Evolutionary conservation across 2,329 filamentous ascomycete genomes (phyloP), one percentile per base, ranked within the genome.

Genomic region (Neopestalotiopsis sp.): DNA sequence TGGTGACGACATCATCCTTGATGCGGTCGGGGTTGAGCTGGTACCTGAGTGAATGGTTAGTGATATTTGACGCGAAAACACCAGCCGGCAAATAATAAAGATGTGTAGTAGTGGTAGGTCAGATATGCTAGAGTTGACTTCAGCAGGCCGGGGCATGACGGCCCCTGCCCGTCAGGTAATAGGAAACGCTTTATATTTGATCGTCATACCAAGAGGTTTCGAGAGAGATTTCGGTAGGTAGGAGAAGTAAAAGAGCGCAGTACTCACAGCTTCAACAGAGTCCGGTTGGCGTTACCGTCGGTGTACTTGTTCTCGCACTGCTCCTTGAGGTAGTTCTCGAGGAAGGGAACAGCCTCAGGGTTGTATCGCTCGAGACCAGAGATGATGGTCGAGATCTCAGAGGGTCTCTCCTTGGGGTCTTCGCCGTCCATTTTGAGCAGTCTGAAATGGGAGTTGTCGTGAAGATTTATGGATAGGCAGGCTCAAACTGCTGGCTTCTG

Each of bases 21-120:
- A 95, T 91, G 76, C 97, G 94, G 87, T 98, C 95, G 66, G 96
- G 96, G 90, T 99, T 99, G 86, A 99, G 97, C 86, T 99, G 97
- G 89, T 99, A 99, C 74, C 96, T 99, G 76, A 71, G 17, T 4
- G 10, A n/a, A 10, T 28, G 38, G 62, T 65, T 24, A 65, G 62
- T n/a, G 12, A 30, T 20, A 6, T 12, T 24, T 13, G 20, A 30
- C 12, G 13, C 38, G 42, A 2, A 56, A 32, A 40, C 20, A 28
- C n/a, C 61, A n/a, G 42, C 17, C n/a, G 6, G 62, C 42, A 65
- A 24, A 53, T 34, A 34, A 17, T 24, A 66, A 34, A 7, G 6
- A 56, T 1, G 7, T 66, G 64, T n/a, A 28, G 30, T n/a, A 38
- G 57, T 12, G 65, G 56, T 69, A 70, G 78, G 70, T 95, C 92